These are phyloP conservation scores for Phytopythium cucurbitacearum DNA, from an alignment of 352 stramenopile species.

Conservation along the genomic window DNA sequence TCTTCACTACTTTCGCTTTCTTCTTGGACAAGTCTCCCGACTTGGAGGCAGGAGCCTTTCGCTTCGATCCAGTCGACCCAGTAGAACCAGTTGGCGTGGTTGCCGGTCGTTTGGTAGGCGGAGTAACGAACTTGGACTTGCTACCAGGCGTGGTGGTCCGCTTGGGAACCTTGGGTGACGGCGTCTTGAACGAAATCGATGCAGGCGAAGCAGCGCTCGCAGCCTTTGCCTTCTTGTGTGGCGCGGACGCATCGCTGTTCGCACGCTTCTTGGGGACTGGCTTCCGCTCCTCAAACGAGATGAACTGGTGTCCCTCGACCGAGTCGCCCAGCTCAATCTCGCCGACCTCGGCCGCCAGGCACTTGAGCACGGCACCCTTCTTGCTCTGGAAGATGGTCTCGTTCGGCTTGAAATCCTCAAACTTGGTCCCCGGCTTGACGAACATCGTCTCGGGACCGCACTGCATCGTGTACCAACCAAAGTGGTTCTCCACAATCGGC, in stretches of 20 bases:
- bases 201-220: too few species aligned
- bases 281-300: constrained; percentile 37
- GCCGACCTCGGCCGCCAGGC: constrained; percentile 42
- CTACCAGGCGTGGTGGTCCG: constrained; percentile 11
- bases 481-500: constrained; percentile 51
- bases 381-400: constrained; percentile 82
- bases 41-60: constrained; percentile 22
- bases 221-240: not conserved
- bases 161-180: constrained; percentile 34
- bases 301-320: constrained; percentile 50
- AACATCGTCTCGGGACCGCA: constrained; percentile 69
- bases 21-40: constrained; percentile 15
- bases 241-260: not conserved
- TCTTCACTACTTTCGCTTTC: constrained; percentile 27
- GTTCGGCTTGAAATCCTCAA: constrained; percentile 67
- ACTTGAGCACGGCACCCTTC: constrained; percentile 66
- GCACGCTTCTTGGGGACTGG: constrained; percentile 3
- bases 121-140: constrained; percentile 17
- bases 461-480: constrained; percentile 72
- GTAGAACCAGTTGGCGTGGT: constrained; percentile 5
- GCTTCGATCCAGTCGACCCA: constrained; percentile 15
- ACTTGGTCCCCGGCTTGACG: constrained; percentile 66
- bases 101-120: constrained; percentile 16
- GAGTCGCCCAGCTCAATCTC: constrained; percentile 65
- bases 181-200: constrained; percentile 25